Evolutionary conservation across 1,139 yeast genomes (phyloP), one percentile per base, ranked within the genome.

Genomic region (Hansenula lynferdii): DNA sequence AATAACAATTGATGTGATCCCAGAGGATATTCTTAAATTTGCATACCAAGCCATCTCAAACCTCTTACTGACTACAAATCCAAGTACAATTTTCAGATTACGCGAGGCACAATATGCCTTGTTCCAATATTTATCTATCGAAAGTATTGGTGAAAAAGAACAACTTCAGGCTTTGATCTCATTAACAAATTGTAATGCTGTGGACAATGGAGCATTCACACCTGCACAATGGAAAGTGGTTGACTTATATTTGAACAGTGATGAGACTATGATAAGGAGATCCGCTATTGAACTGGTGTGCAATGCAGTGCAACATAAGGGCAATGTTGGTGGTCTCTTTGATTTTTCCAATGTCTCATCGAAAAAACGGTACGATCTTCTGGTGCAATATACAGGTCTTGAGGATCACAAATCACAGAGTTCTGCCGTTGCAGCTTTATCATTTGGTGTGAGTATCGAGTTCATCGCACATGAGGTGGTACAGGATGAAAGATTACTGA

Each of bases 21-120:
- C 28, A 2, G 36, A 41, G 9, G 50, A 45, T 10, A 34, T 35
- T 15, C 43, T 38, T 31, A 23, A 38, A 5, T 16, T 41, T 19
- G 54, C 50, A 0, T 41, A 39, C 15, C 51, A 70, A 36, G 48
- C 70, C 0, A 49, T 72, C 16, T 65, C 75, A 0, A 58, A 60
- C 16, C 51, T 73, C 15, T 51, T 71, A 21, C 58, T 68, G 3
- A 60, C 69, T 12, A 64, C 65, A 7, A 61, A 72, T 40, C 64
- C 64, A 7, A 40, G 15, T 3, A 22, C 33, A 4, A 16, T 31
- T 8, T 31, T 31, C 20, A 9, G 17, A 9, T 21, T 31, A 2
- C 33, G 33, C 7, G 25, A 31, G 11, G 33, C 33, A 7, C 33
- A 31, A 15, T 31, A 11, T 31, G 22, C 27, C 3, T 16, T 73